These are phyloP conservation scores for Acmispon strigosus DNA, from an alignment of 306 rosid genomes.

Conservation along the genomic window DNA sequence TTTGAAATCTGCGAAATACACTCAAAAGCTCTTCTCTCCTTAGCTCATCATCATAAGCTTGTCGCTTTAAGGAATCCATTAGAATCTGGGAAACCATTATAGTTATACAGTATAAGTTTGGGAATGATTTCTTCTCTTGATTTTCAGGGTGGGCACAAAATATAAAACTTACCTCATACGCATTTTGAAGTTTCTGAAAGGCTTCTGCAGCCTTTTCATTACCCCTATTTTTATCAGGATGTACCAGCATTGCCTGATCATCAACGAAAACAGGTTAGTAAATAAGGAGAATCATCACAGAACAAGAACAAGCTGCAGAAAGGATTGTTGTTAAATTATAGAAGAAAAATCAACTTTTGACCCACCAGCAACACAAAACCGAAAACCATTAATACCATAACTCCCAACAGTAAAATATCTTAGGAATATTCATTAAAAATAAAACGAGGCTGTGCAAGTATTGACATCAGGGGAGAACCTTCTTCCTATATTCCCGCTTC, in stretches of 20 bases:
- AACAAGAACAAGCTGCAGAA: constrained; percentile 12
- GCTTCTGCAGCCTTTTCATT: constrained; percentile 98
- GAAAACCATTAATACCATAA: neutral
- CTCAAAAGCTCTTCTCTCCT: constrained; percentile 86
- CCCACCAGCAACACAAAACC: constrained; percentile 10
- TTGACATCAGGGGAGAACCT: constrained; percentile 44
- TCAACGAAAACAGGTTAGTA: constrained; percentile 21
- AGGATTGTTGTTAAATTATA: neutral
- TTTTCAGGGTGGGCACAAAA: constrained; percentile 3
- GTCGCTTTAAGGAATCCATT: constrained; percentile 80
- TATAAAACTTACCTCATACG: constrained; percentile 68
- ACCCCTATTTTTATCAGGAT: constrained; percentile 99
- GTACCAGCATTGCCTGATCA: constrained; percentile 96
- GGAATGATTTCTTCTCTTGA: constrained; percentile 8
- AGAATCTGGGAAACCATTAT: constrained; percentile 53
- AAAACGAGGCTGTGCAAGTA: constrained; percentile 16
- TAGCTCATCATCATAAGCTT: constrained; percentile 88
- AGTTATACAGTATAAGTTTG: constrained; percentile 16
- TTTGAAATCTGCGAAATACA: constrained; percentile 66
- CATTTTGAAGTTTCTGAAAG: constrained; percentile 97
- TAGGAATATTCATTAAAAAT: neutral
- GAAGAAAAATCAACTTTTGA: neutral
- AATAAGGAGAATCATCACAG: constrained; percentile 21
- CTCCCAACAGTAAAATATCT: constrained; percentile 13
- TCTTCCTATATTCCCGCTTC: constrained; percentile 91